Conservation (phyloP, 768 basidiomycete species). For the Mrakia blollopis region DNA sequence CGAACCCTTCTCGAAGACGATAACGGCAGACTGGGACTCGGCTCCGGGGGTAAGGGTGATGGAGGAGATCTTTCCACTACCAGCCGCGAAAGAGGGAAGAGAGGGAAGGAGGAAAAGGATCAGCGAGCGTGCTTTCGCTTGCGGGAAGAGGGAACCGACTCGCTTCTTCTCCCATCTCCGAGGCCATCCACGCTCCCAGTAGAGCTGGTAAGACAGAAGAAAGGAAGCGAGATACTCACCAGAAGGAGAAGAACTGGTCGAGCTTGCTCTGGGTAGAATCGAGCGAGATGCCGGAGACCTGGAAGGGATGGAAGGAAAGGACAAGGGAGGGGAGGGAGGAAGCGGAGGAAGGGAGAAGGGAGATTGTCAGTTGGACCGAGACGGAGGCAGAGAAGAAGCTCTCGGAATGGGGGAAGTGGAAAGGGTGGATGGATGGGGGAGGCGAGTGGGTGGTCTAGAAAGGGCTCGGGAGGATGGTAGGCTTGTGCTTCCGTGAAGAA, state of each 20-base stretch:
- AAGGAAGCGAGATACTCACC: background rate
- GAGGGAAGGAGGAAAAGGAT: background rate
- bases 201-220: background rate
- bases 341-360: background rate
- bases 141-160: background rate
- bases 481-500: background rate
- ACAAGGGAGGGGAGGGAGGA: background rate
- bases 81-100: background rate
- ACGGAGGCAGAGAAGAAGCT: background rate
- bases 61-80: conserved; percentile 55
- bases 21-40: conserved; percentile 55
- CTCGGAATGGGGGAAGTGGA: no score
- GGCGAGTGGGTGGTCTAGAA: background rate
- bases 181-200: background rate
- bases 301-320: background rate
- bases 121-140: background rate
- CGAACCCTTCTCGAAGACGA: conserved; percentile 70
- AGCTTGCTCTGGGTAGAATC: conserved; percentile 64
- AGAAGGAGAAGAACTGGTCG: conserved; percentile 59
- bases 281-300: conserved; percentile 70
- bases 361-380: background rate
- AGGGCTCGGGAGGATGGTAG: background rate
- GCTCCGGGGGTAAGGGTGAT: conserved; percentile 55
- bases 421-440: no score
- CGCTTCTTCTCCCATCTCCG: background rate